These are phyloP conservation scores for Acanthamoeba sp. DNA, from an alignment of 208 protist genomes.

Conservation along the genomic window DNA sequence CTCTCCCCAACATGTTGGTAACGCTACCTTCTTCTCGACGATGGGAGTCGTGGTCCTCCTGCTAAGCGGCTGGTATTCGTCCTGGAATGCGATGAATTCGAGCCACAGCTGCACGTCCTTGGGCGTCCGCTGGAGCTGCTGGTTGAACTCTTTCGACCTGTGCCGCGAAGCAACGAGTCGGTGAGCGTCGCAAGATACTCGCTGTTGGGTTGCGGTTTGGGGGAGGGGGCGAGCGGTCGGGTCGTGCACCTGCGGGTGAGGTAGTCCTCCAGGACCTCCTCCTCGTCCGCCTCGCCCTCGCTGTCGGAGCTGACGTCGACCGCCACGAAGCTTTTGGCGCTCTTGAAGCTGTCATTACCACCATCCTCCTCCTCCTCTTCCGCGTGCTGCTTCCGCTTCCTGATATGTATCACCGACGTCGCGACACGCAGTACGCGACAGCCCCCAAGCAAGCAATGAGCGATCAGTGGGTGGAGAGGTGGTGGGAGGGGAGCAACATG, in stretches of 20 bases:
- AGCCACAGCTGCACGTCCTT: conserved; percentile 50
- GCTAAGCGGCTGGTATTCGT: conserved; percentile 60
- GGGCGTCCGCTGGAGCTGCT: not conserved
- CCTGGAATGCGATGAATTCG: conserved; percentile 44
- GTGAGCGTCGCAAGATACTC: too few species aligned
- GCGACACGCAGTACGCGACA: too few species aligned
- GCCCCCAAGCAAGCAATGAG: too few species aligned
- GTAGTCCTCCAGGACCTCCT: conserved; percentile 52
- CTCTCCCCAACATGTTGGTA: too few species aligned
- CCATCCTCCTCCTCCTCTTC: not conserved
- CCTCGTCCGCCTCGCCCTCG: not conserved
- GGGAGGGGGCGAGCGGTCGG: too few species aligned
- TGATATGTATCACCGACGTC: not conserved
- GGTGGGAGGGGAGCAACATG: too few species aligned
- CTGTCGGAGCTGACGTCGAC: conserved; percentile 41
- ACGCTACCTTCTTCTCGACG: conserved; percentile 35
- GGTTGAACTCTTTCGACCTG: conserved; percentile 45
- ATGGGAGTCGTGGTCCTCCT: not conserved
- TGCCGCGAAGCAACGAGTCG: not conserved
- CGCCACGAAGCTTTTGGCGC: not conserved
- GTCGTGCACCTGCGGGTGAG: conserved; percentile 1
- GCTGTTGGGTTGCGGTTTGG: too few species aligned
- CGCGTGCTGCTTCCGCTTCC: not conserved
- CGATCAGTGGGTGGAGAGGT: too few species aligned
- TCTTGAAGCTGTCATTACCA: not conserved